Percentiles rank a stretch among this genome's conserved stretches.
phyloP scores from a whole-genome alignment of 352 stramenopile genomes.

The Aphanomyces astaci region DNA sequence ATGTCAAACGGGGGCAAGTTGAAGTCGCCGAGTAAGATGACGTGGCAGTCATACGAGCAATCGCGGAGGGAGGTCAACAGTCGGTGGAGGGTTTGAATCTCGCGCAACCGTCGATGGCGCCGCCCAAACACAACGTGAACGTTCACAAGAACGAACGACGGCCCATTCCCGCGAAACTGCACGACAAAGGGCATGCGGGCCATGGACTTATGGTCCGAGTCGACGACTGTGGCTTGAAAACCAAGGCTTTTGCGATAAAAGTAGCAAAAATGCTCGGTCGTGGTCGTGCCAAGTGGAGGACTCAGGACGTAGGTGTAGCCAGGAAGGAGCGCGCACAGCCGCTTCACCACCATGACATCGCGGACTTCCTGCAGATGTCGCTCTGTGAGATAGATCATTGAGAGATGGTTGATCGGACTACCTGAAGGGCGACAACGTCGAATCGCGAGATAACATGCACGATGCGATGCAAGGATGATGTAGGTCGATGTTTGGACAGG shows the following conservation, averaged over 20 bases:
- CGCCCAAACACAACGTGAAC: constrained; percentile 40
- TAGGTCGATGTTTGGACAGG: constrained; percentile 42
- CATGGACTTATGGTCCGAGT: background rate
- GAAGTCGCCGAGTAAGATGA: constrained; percentile 57
- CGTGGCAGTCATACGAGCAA: constrained; percentile 24
- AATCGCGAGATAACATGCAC: constrained; percentile 42
- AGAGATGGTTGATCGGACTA: background rate
- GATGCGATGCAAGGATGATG: constrained; percentile 38
- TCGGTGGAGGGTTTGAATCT: constrained; percentile 34
- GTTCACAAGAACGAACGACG: constrained; percentile 31
- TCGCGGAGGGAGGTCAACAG: constrained; percentile 20
- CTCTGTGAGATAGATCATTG: too few species aligned
- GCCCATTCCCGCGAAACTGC: background rate
- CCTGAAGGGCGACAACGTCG: constrained; percentile 57
- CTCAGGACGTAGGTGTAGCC: background rate
- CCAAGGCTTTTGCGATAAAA: background rate
- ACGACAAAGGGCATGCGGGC: background rate
- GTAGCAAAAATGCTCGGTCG: background rate
- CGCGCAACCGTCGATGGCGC: constrained; percentile 27
- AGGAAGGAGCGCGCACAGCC: background rate
- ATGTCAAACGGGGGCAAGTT: constrained; percentile 55
- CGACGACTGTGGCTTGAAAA: background rate
- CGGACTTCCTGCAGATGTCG: background rate
- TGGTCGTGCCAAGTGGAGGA: background rate
- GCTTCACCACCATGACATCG: background rate